These are phyloP conservation scores for Phyllostachys edulis DNA, from an alignment of 176 grass and related monocot genomes.

Conservation along the genomic window DNA sequence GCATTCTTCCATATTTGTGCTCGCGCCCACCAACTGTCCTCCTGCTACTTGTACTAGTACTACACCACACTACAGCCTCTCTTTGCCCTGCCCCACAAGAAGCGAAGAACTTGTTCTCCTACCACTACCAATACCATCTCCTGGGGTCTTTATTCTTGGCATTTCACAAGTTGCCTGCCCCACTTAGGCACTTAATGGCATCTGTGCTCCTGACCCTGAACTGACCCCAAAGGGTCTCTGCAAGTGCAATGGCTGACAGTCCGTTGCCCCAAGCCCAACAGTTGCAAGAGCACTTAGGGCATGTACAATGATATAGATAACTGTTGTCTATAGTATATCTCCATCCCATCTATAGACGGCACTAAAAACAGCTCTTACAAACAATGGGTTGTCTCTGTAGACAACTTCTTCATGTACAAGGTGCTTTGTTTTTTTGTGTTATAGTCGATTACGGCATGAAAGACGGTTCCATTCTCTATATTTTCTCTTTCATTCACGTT, in stretches of 20 bases:
- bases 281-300: neutral
- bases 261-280: neutral
- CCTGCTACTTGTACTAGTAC: neutral
- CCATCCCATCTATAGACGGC: too few relatives aligned
- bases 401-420: too few relatives aligned
- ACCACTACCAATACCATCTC: neutral
- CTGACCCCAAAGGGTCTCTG: neutral
- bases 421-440: too few relatives aligned
- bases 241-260: conserved; percentile 1
- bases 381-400: too few relatives aligned
- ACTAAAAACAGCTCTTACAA: too few relatives aligned
- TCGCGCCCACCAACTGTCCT: neutral
- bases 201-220: neutral
- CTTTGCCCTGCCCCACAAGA: neutral
- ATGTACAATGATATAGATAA: too few relatives aligned
- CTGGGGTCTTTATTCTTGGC: conserved; percentile 2
- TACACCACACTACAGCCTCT: neutral
- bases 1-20: neutral
- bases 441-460: too few relatives aligned
- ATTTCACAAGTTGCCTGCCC: neutral
- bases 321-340: too few relatives aligned
- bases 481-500: too few relatives aligned
- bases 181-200: neutral
- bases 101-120: conserved; percentile 2
- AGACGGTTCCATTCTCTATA: too few relatives aligned